Evolutionary conservation across 257 asterid species (phyloP).

Genomic region (Solanum sparsipilum): DNA sequence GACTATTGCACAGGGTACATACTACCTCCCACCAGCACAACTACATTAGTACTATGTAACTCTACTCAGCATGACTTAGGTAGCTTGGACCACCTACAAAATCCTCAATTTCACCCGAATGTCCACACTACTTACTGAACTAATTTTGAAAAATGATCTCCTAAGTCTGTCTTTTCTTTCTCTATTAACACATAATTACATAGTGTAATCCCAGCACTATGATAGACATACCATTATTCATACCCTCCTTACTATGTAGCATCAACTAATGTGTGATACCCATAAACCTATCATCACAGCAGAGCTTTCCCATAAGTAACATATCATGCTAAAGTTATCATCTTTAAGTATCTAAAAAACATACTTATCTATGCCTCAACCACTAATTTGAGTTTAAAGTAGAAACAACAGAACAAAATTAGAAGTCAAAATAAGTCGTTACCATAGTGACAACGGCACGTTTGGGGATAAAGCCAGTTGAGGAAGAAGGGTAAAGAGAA

Average conservation of each 20-base stretch:
- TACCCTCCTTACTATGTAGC: neutral
- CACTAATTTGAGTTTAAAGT: neutral
- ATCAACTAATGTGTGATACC: neutral
- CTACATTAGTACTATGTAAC: neutral
- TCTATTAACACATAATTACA: neutral
- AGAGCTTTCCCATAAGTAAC: neutral
- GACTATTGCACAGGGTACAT: neutral
- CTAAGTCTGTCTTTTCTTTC: neutral
- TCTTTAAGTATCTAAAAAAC: neutral
- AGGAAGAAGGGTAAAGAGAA: conserved; percentile 41
- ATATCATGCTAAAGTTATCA: neutral
- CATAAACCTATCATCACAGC: neutral
- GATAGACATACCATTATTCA: neutral
- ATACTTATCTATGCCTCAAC: neutral
- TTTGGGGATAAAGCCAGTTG: conserved; percentile 26
- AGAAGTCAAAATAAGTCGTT: neutral
- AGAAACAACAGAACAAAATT: neutral
- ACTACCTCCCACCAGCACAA: neutral
- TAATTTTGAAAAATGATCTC: neutral
- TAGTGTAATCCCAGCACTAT: neutral
- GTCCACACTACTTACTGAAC: neutral
- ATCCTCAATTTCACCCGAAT: neutral
- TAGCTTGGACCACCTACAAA: neutral
- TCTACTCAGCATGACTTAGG: neutral
- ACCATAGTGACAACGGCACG: conserved; percentile 92